Percentiles rank a stretch among this genome's conserved stretches.
Evolutionary conservation across 2,329 filamentous ascomycete species (phyloP).

Genomic region (Emergomyces orientalis): DNA sequence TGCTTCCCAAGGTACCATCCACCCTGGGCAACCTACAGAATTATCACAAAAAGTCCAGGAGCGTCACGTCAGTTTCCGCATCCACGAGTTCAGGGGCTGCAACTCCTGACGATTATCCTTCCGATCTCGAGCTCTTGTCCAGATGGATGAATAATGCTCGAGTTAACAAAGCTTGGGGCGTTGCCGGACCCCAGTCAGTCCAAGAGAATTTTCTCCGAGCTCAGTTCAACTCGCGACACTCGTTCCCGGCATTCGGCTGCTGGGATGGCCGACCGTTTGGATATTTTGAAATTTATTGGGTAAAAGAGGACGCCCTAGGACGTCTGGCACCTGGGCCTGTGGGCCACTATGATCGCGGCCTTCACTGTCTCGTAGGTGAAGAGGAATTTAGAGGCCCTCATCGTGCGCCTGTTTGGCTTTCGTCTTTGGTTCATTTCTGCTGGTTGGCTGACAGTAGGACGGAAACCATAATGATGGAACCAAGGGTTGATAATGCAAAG

Average conservation of each 20-base stretch:
- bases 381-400: constrained; percentile 79
- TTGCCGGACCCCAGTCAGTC: constrained; percentile 45
- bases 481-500: constrained; percentile 83
- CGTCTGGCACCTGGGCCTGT: constrained; percentile 55
- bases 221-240: constrained; percentile 59
- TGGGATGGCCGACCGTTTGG: constrained; percentile 95
- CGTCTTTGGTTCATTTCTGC: constrained; percentile 77
- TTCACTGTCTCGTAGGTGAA: constrained; percentile 85
- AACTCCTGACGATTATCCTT: constrained; percentile 31
- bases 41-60: constrained; percentile 17
- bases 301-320: constrained; percentile 78
- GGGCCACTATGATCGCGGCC: constrained; percentile 74
- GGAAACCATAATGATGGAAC: constrained; percentile 75
- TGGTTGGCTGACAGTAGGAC: constrained; percentile 70
- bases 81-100: background rate
- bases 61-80: background rate
- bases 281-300: constrained; percentile 98
- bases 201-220: constrained; percentile 60
- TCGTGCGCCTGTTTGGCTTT: constrained; percentile 70
- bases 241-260: constrained; percentile 82
- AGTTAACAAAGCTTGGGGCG: constrained; percentile 78
- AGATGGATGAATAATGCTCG: constrained; percentile 84
- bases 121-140: constrained; percentile 61
- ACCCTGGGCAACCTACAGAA: constrained; percentile 21
- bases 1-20: constrained; percentile 45